phyloP scores from a whole-genome alignment of 768 basidiomycete species.

The Mycena crocata region DNA sequence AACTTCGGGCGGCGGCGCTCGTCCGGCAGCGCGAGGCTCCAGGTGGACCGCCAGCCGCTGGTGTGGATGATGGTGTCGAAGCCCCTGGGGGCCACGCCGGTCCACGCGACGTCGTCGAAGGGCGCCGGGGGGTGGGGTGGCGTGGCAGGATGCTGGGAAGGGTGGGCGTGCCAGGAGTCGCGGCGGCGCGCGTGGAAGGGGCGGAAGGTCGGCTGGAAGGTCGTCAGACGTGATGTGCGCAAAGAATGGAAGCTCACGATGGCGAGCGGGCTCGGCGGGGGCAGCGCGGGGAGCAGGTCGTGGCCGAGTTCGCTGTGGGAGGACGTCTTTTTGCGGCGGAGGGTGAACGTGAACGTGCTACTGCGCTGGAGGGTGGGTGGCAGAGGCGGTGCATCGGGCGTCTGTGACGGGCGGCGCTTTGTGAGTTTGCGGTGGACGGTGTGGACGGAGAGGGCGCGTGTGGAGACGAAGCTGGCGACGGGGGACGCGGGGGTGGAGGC shows the following conservation, averaged over 20 bases:
- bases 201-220: constrained; percentile 19
- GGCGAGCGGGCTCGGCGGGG: constrained; percentile 21
- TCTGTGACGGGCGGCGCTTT: constrained; percentile 25
- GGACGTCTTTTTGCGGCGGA: constrained; percentile 20
- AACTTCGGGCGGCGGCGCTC: constrained; percentile 5
- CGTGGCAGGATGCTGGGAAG: constrained; percentile 1
- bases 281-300: constrained; percentile 2
- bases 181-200: constrained; percentile 30
- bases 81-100: constrained; percentile 10
- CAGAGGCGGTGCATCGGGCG: not conserved
- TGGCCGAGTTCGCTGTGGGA: constrained; percentile 18
- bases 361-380: constrained; percentile 15
- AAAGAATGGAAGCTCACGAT: constrained; percentile 6
- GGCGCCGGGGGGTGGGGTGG: constrained; percentile 14
- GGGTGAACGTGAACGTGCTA: constrained; percentile 23
- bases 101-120: constrained; percentile 24
- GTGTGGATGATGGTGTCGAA: not conserved
- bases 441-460: constrained; percentile 20
- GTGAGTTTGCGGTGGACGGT: constrained; percentile 21
- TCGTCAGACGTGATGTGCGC: not conserved
- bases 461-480: not conserved
- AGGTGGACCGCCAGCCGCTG: constrained; percentile 27
- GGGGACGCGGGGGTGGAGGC: constrained; percentile 16
- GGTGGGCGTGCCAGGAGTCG: constrained; percentile 29
- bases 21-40: constrained; percentile 14